A percentile compares a stretch with the other conserved stretches of the same genome.
Conservation (phyloP, 345 rosid species). For the Corymbia maculata region DNA sequence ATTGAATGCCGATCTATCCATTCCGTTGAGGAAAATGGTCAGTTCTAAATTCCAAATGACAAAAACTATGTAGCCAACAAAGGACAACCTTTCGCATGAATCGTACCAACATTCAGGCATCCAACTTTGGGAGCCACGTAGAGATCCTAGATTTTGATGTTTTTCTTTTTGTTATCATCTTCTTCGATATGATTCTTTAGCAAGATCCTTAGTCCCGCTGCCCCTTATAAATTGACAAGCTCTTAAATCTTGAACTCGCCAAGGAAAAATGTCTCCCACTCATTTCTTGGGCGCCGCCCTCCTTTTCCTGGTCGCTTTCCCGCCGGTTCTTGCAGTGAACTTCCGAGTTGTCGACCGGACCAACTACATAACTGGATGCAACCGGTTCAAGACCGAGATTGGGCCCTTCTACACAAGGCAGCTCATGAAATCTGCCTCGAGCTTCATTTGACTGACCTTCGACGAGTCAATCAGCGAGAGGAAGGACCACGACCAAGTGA, state of each 20-base stretch:
- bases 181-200: neutral
- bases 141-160: neutral
- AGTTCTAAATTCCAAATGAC: neutral
- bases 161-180: neutral
- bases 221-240: neutral
- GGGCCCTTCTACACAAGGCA: neutral
- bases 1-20: neutral
- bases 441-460: neutral
- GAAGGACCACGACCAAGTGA: neutral
- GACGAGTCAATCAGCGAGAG: neutral
- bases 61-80: neutral
- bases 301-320: slow-evolving; percentile 3
- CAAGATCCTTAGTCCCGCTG: neutral
- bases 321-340: neutral
- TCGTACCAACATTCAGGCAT: neutral
- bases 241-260: neutral
- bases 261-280: neutral
- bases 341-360: neutral
- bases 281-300: neutral
- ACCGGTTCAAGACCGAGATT: neutral
- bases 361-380: neutral
- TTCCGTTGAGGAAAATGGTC: neutral
- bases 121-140: neutral
- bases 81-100: neutral
- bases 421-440: neutral